Evolutionary conservation across 2,329 filamentous ascomycete genomes (phyloP), one percentile per base, ranked within the genome.

Genomic region (Anthostomella pinea): DNA sequence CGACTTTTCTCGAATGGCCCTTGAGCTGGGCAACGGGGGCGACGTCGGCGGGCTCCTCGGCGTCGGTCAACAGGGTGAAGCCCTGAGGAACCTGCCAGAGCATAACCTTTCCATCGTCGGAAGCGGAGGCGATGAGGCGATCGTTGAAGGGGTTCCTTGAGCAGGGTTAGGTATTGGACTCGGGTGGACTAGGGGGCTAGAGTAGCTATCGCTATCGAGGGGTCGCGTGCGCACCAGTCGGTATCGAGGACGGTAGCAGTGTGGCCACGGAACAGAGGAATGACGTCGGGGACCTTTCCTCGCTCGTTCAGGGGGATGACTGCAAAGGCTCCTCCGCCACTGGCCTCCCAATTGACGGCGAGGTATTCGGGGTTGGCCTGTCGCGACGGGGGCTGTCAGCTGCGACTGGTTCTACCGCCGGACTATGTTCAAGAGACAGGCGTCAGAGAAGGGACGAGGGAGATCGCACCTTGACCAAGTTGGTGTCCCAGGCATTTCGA

Each of bases 401-500:
- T 34, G 17, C 35, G 30, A 17, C 29, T 23, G 25, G 39, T 35
- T 30, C n/a, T n/a, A n/a, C n/a, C n/a, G n/a, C n/a, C n/a, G n/a
- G n/a, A n/a, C n/a, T n/a, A n/a, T n/a, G n/a, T n/a, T n/a, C n/a
- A n/a, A n/a, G n/a, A n/a, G n/a, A n/a, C n/a, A n/a, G n/a, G n/a
- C n/a, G n/a, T n/a, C n/a, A n/a, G n/a, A n/a, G n/a, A n/a, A n/a
- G n/a, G 28, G 14, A 6, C n/a, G 10, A 10, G 13, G 8, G 17
- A 31, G 29, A 24, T 38, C 52, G 31, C 31, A 94, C 89, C 84
- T 97, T 97, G 70, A 97, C 79, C 60, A 98, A 73, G 71, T 98
- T 98, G 58, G 90, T 96, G 67, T 98, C 93, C 93, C 93, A 98
- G 38, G 93, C 93, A 81, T 98, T 98, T 68, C 85, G 87, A 60